These are phyloP conservation scores for Trichoderma gamsii DNA, from an alignment of 495 filamentous ascomycete species.

Conservation along the genomic window DNA sequence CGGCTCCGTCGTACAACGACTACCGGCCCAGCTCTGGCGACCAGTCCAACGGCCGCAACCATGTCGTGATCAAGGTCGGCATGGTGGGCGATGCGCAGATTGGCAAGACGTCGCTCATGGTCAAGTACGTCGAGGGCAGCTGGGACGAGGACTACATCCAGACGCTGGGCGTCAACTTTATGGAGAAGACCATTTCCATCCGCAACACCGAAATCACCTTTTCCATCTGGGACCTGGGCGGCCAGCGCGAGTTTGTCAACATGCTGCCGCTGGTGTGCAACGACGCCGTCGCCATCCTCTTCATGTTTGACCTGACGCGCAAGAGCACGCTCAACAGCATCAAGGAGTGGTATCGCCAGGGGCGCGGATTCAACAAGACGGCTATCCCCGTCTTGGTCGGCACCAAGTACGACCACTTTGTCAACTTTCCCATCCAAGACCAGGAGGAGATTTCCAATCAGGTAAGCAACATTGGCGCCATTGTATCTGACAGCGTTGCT, in stretches of 20 bases:
- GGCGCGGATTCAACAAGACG: conserved; percentile 97
- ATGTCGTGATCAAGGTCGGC: conserved; percentile 97
- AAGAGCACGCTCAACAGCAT: conserved; percentile 98
- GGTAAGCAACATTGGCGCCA: conserved; percentile 41
- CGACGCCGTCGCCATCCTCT: conserved; percentile 94
- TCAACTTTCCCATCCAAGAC: conserved; percentile 94
- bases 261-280: conserved; percentile 99
- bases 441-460: conserved; percentile 97
- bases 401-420: conserved; percentile 98
- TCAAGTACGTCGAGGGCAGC: conserved; percentile 97
- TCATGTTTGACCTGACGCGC: conserved; percentile 98
- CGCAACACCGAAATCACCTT: conserved; percentile 99
- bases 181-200: conserved; percentile 99
- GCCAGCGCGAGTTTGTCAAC: conserved; percentile 97
- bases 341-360: conserved; percentile 99
- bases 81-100: conserved; percentile 99
- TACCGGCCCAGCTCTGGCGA: conserved; percentile 36
- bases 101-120: conserved; percentile 97
- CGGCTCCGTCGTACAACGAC: conserved; percentile 19
- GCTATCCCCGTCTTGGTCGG: conserved; percentile 95
- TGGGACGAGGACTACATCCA: conserved; percentile 99
- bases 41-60: conserved; percentile 58
- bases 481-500: neutral
- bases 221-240: conserved; percentile 97
- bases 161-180: conserved; percentile 97